phyloP scores from a whole-genome alignment of 2,329 filamentous ascomycete species.

The Epichloe baconii region DNA sequence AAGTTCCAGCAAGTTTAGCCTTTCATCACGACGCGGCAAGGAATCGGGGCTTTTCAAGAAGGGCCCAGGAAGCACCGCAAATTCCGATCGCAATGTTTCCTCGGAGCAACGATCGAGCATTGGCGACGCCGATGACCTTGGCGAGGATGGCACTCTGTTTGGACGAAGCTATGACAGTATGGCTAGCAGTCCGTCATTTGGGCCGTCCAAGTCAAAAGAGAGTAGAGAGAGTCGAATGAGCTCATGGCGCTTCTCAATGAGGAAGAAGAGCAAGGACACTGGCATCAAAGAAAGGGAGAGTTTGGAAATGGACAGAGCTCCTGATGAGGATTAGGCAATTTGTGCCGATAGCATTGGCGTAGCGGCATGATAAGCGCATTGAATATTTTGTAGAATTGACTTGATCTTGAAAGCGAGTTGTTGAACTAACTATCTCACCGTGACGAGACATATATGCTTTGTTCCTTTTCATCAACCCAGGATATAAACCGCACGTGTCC shows the following conservation, averaged over 20 bases:
- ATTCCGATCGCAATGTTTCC: slow-evolving; percentile 43
- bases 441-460: neutral
- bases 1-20: slow-evolving; percentile 51
- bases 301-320: slow-evolving; percentile 33
- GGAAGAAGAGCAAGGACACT: slow-evolving; percentile 44
- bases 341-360: neutral
- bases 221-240: slow-evolving; percentile 36
- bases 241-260: slow-evolving; percentile 44
- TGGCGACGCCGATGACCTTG: slow-evolving; percentile 40
- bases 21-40: slow-evolving; percentile 43
- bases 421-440: neutral
- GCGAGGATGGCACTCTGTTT: slow-evolving; percentile 29
- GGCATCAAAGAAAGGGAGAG: slow-evolving; percentile 35
- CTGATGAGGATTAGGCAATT: slow-evolving; percentile 16
- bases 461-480: no score
- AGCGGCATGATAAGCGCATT: neutral
- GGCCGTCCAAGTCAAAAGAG: slow-evolving; percentile 33
- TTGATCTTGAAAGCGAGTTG: neutral
- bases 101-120: slow-evolving; percentile 43
- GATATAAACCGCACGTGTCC: no score
- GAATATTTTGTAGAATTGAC: neutral
- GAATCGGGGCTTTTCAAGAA: slow-evolving; percentile 45
- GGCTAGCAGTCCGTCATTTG: slow-evolving; percentile 42
- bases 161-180: slow-evolving; percentile 44
- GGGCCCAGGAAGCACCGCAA: slow-evolving; percentile 40